These are phyloP conservation scores for Rubia balearica DNA, from an alignment of 305 asterid species.

Conservation along the genomic window DNA sequence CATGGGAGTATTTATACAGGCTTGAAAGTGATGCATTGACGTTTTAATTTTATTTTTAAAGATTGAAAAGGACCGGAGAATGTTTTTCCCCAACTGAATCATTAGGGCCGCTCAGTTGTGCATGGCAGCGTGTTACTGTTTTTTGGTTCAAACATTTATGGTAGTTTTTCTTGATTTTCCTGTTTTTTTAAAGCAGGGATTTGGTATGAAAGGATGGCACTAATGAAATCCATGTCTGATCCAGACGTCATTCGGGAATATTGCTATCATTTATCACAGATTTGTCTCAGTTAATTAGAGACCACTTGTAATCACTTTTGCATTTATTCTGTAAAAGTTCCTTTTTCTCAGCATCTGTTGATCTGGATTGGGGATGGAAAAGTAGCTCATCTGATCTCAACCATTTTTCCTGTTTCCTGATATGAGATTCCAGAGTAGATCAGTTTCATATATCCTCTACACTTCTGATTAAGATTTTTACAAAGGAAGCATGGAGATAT, in stretches of 20 bases:
- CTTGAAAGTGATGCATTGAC: not conserved
- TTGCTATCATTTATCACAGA: not conserved
- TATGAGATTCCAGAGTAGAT: constrained; percentile 8
- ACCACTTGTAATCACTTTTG: not conserved
- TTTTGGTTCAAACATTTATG: not conserved
- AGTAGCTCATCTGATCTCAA: not conserved
- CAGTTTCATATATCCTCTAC: not conserved
- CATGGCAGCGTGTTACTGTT: not conserved
- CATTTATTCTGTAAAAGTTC: not conserved
- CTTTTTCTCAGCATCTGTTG: constrained; percentile 2
- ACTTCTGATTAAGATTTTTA: not conserved
- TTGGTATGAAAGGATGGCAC: constrained; percentile 2
- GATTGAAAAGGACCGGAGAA: constrained; percentile 11
- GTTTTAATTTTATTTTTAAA: not conserved
- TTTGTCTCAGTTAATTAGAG: not conserved
- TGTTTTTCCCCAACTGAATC: not conserved
- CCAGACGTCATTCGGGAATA: constrained; percentile 3
- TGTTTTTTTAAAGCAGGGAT: not conserved
- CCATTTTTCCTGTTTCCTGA: not conserved
- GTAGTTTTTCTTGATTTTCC: not conserved
- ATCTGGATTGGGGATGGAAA: not conserved
- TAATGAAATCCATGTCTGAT: not conserved
- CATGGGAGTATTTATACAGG: constrained; percentile 7
- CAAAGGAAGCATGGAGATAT: not conserved
- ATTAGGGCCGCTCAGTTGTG: not conserved